Percentiles rank a stretch among this genome's conserved stretches.
phyloP scores from a whole-genome alignment of 1,139 yeast species.

The Pichia sp. region DNA sequence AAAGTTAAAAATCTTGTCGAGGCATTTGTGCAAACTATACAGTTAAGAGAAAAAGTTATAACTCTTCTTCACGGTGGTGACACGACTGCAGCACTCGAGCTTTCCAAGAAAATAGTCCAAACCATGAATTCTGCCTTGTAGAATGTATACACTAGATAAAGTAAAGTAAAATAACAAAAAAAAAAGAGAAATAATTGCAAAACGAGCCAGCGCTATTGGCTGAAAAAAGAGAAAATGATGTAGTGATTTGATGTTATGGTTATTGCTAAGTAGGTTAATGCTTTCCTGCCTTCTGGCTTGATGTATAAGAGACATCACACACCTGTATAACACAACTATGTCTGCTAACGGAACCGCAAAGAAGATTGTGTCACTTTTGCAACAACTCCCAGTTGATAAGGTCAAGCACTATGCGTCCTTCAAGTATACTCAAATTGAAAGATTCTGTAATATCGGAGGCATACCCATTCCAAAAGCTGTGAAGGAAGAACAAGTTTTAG shows the following conservation, averaged over 20 bases:
- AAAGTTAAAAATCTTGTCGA: background rate
- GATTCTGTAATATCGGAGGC: constrained; percentile 46
- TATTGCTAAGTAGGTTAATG: too few species aligned
- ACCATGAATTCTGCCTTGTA: too few species aligned
- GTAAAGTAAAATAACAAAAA: background rate
- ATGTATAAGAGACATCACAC: background rate
- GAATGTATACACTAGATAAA: background rate
- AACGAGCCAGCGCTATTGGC: background rate
- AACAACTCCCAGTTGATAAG: constrained; percentile 55
- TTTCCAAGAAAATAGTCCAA: too few species aligned
- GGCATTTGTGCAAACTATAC: too few species aligned
- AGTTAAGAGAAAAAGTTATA: too few species aligned
- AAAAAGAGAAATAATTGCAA: background rate
- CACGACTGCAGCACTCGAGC: too few species aligned
- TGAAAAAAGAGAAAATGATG: constrained; percentile 1
- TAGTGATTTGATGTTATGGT: background rate
- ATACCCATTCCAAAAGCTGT: constrained; percentile 28
- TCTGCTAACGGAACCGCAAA: constrained; percentile 26
- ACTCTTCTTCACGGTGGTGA: too few species aligned
- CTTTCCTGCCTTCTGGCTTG: too few species aligned
- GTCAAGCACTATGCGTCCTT: constrained; percentile 62
- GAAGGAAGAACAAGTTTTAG: constrained; percentile 29
- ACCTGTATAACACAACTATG: constrained; percentile 4
- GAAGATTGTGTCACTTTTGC: constrained; percentile 37
- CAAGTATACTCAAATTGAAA: constrained; percentile 56